Conservation (phyloP, 176 grass and related monocot genomes). For the bread wheat (Triticum aestivum) region IWGSC_CS_RefSeq_v2.1 NC_057807.1:650747712-650748211, state of each 20-base stretch:
- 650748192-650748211: neutral
- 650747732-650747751: neutral
- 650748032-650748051: neutral
- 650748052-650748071: neutral
- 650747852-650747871: neutral
- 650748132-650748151: neutral
- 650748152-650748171: neutral
- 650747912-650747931: neutral
- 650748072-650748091: neutral
- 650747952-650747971: neutral
- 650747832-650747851: neutral
- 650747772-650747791: neutral
- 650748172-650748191: neutral
- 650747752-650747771: neutral
- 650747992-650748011: no score
- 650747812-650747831: neutral
- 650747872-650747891: neutral
- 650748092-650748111: conserved; percentile 2
- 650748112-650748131: neutral
- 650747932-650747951: conserved; percentile 12
- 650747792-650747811: neutral
- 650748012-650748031: no score
- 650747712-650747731: neutral
- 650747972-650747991: no score
- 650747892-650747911: neutral